Conservation (phyloP, 192 early-diverging fungal genomes). For the Coemansia sp. region DNA sequence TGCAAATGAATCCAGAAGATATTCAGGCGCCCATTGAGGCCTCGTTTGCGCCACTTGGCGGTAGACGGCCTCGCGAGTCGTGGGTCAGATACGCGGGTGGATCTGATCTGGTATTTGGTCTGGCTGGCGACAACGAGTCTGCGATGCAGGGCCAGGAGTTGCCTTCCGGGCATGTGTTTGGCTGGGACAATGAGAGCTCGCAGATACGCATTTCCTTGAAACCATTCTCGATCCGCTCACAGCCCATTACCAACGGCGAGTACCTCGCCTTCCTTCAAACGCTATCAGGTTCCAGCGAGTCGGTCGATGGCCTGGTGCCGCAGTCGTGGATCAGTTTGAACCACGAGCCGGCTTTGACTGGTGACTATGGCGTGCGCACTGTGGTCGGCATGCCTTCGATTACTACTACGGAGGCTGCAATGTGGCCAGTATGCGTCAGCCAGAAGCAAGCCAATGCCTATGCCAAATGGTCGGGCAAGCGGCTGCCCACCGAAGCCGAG, state of each 20-base stretch:
- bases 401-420: slow-evolving; percentile 24
- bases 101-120: slow-evolving; percentile 57
- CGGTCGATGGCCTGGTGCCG: slow-evolving; percentile 43
- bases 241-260: slow-evolving; percentile 81
- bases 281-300: neutral
- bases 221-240: slow-evolving; percentile 66
- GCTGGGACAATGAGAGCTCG: slow-evolving; percentile 92
- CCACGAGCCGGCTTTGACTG: neutral
- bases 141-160: slow-evolving; percentile 37
- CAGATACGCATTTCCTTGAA: slow-evolving; percentile 27
- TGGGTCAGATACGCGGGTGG: slow-evolving; percentile 32
- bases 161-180: slow-evolving; percentile 56
- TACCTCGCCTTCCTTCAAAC: slow-evolving; percentile 59
- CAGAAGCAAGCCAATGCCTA: slow-evolving; percentile 71
- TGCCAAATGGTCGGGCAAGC: slow-evolving; percentile 55
- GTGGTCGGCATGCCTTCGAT: slow-evolving; percentile 67
- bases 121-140: slow-evolving; percentile 54
- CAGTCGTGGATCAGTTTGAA: slow-evolving; percentile 56
- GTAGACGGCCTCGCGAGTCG: slow-evolving; percentile 8
- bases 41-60: slow-evolving; percentile 1
- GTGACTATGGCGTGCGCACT: slow-evolving; percentile 59
- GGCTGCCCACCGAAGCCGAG: slow-evolving; percentile 80
- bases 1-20: slow-evolving; percentile 54
- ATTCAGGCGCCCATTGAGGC: slow-evolving; percentile 21
- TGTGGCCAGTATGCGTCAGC: slow-evolving; percentile 76